These are phyloP conservation scores for Brettanomyces bruxellensis DNA, from an alignment of 805 yeast genomes.

Conservation along the genomic window DNA sequence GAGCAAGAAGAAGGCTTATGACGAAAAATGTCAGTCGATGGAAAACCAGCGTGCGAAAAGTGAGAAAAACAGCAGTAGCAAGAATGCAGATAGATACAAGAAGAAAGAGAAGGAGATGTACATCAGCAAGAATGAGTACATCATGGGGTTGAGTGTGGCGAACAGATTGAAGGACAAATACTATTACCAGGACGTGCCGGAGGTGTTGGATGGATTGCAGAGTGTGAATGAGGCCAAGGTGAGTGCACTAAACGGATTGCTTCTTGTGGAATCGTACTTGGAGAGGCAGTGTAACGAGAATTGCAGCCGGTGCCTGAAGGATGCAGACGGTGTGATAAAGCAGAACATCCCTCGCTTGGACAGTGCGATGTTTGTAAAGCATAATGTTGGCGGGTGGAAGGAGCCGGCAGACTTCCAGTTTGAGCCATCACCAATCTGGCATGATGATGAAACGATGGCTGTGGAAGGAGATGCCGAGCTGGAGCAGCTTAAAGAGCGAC, in stretches of 20 bases:
- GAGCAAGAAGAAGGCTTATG: constrained; percentile 70
- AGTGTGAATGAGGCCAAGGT: constrained; percentile 76
- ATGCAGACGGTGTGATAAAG: constrained; percentile 45
- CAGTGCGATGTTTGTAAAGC: constrained; percentile 87
- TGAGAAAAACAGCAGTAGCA: constrained; percentile 46
- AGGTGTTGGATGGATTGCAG: constrained; percentile 75
- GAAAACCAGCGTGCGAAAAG: constrained; percentile 72
- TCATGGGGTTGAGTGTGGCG: constrained; percentile 73
- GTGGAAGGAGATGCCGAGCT: constrained; percentile 45
- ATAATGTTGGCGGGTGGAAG: constrained; percentile 65
- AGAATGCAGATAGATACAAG: constrained; percentile 40
- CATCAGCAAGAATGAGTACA: constrained; percentile 72
- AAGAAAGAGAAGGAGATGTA: constrained; percentile 78
- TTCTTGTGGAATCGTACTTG: constrained; percentile 49
- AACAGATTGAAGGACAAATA: constrained; percentile 89
- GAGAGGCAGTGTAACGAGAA: constrained; percentile 44
- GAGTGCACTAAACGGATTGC: constrained; percentile 56
- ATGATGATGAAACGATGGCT: constrained; percentile 78
- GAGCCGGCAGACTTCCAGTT: constrained; percentile 84
- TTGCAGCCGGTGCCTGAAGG: constrained; percentile 35
- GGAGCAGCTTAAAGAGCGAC: constrained; percentile 41
- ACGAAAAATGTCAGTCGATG: constrained; percentile 68
- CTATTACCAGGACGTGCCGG: constrained; percentile 89
- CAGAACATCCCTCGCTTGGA: constrained; percentile 71
- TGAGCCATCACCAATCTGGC: constrained; percentile 91